A percentile compares a stretch with the other conserved stretches of the same genome.
Evolutionary conservation across 2,329 filamentous ascomycete species (phyloP).

Genomic region (Cadophora sp.): DNA sequence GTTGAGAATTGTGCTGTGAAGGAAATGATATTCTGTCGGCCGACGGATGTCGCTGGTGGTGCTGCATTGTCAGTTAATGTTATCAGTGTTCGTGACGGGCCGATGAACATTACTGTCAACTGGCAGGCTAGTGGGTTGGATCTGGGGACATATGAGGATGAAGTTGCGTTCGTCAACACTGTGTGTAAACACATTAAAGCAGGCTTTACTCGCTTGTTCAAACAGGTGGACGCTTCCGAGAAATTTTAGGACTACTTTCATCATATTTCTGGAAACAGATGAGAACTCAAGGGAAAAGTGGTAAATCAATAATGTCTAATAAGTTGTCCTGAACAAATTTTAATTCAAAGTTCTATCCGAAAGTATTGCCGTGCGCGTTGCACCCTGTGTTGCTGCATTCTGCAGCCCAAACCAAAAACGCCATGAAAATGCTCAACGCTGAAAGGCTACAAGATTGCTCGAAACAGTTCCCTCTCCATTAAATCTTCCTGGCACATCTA

Average conservation of each 20-base stretch:
- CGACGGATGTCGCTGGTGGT: conserved; percentile 13
- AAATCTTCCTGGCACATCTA: background rate
- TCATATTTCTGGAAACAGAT: background rate
- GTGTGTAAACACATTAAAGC: background rate
- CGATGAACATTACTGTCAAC: conserved; percentile 8
- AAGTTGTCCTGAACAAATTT: conserved; percentile 8
- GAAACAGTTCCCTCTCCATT: background rate
- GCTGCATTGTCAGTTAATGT: conserved; percentile 11
- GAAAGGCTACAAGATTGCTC: conserved; percentile 6
- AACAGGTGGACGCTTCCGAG: background rate
- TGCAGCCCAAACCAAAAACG: conserved; percentile 14
- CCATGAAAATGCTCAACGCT: conserved; percentile 21
- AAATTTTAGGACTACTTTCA: background rate
- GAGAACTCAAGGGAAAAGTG: too few species aligned
- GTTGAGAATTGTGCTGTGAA: background rate
- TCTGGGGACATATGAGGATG: background rate
- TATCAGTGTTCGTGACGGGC: background rate
- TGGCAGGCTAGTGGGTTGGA: conserved; percentile 5
- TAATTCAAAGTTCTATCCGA: conserved; percentile 12
- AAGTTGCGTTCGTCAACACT: background rate
- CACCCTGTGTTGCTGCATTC: conserved; percentile 14
- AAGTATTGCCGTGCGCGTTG: conserved; percentile 13
- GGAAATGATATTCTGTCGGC: conserved; percentile 13
- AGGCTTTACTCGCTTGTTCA: conserved; percentile 8
- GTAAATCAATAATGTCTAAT: conserved; percentile 2